These are phyloP conservation scores for Rachicladosporium sp. DNA, from an alignment of 2,329 filamentous ascomycete genomes.

Conservation along the genomic window DNA sequence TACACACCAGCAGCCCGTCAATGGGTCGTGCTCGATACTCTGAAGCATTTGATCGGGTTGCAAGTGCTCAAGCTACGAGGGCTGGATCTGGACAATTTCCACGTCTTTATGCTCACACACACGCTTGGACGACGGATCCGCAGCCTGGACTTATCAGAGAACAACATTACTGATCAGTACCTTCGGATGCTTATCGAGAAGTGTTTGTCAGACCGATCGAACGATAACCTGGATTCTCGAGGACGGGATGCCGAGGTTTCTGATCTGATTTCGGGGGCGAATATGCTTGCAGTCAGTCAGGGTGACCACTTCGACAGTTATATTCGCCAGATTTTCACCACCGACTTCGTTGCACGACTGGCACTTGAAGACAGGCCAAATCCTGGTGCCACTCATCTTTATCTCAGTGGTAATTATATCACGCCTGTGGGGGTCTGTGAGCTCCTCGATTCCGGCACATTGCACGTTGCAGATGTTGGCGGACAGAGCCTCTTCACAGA, in stretches of 20 bases:
- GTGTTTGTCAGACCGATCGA: slow-evolving; percentile 28
- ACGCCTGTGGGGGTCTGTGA: slow-evolving; percentile 44
- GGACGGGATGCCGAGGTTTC: slow-evolving; percentile 1
- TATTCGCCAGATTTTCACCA: slow-evolving; percentile 37
- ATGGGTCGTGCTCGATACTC: slow-evolving; percentile 31
- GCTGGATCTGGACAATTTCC: slow-evolving; percentile 41
- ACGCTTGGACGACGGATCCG: slow-evolving; percentile 41
- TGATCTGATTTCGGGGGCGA: slow-evolving; percentile 21
- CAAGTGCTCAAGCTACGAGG: slow-evolving; percentile 46
- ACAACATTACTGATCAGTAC: slow-evolving; percentile 44
- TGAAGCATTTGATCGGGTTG: slow-evolving; percentile 37
- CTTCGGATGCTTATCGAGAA: slow-evolving; percentile 39
- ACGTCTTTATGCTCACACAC: slow-evolving; percentile 39
- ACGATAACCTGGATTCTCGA: slow-evolving; percentile 4
- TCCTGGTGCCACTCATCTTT: slow-evolving; percentile 47
- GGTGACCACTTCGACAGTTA: slow-evolving; percentile 41
- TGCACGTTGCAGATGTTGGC: slow-evolving; percentile 46
- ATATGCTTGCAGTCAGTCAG: slow-evolving; percentile 28
- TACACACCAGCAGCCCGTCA: slow-evolving; percentile 23
- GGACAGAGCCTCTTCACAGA: slow-evolving; percentile 10
- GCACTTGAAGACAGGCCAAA: slow-evolving; percentile 44
- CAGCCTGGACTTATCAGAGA: slow-evolving; percentile 45
- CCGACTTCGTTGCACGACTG: slow-evolving; percentile 39
- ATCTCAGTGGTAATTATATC: slow-evolving; percentile 43
- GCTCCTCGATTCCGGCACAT: slow-evolving; percentile 37